Evolutionary conservation across 371 early-diverging fungal genomes (phyloP).

Genomic region (Mucor plumbeus): DNA sequence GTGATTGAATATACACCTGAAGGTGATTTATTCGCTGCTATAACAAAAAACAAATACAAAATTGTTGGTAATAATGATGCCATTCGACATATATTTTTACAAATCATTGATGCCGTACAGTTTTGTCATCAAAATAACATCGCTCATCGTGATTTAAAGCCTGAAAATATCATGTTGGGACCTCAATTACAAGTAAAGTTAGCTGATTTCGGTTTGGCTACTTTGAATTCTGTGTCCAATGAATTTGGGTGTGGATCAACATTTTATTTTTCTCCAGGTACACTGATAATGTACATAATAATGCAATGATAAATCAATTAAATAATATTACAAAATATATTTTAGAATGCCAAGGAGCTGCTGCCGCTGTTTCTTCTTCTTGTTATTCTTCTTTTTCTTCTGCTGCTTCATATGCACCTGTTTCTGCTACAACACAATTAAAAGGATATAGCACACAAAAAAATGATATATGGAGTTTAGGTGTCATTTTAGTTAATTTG

Average conservation of each 20-base stretch:
- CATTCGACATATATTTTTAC: constrained; percentile 76
- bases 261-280: constrained; percentile 91
- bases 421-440: constrained; percentile 21
- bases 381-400: too few relatives aligned
- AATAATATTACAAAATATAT: constrained; percentile 5
- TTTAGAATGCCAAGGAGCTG: constrained; percentile 77
- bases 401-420: constrained; percentile 33
- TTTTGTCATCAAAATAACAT: constrained; percentile 81
- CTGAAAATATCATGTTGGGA: constrained; percentile 87
- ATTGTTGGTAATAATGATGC: constrained; percentile 64
- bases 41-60: constrained; percentile 51
- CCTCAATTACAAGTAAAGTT: constrained; percentile 58
- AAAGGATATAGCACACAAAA: constrained; percentile 72
- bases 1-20: constrained; percentile 81
- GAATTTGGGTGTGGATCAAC: constrained; percentile 87
- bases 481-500: constrained; percentile 82
- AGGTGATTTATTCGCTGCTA: constrained; percentile 78
- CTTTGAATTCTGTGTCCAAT: constrained; percentile 64
- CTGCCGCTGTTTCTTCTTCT: too few relatives aligned
- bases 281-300: background rate
- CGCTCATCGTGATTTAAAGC: constrained; percentile 92
- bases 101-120: constrained; percentile 82
- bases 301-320: constrained; percentile 1
- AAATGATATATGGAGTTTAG: constrained; percentile 86
- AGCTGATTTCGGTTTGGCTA: constrained; percentile 83